A percentile compares a stretch with the other conserved stretches of the same genome.
phyloP scores from a whole-genome alignment of 805 yeast species.

The Wickerhamiella occidentalis region DNA sequence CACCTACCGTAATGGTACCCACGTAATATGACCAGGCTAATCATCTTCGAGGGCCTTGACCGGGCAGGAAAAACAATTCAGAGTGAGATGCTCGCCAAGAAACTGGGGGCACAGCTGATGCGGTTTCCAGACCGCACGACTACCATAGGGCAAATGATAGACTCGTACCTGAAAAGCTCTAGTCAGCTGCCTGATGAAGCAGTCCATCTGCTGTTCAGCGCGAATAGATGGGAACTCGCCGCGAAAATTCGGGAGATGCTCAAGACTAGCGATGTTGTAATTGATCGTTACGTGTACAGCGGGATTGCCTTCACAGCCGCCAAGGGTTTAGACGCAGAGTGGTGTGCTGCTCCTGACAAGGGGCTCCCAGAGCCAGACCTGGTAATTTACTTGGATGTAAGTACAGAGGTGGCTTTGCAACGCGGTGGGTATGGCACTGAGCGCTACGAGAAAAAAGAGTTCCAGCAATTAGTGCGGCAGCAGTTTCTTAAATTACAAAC shows the following conservation, averaged over 20 bases:
- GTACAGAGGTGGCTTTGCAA: constrained; percentile 32
- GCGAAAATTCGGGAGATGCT: constrained; percentile 36
- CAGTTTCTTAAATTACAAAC: constrained; percentile 37
- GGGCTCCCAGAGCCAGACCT: constrained; percentile 84
- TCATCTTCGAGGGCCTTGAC: constrained; percentile 86
- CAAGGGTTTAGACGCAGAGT: constrained; percentile 54
- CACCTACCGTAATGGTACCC: too few relatives aligned
- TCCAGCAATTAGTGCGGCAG: constrained; percentile 59
- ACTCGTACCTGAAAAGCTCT: constrained; percentile 45
- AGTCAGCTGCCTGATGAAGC: constrained; percentile 60
- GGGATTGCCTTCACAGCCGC: constrained; percentile 91
- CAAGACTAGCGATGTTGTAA: constrained; percentile 47
- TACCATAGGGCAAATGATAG: constrained; percentile 63
- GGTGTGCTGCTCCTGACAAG: constrained; percentile 73
- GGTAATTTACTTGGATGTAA: constrained; percentile 60
- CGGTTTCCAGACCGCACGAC: constrained; percentile 89
- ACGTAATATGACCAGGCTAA: constrained; percentile 50
- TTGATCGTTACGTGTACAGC: constrained; percentile 84
- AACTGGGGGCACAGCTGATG: constrained; percentile 36
- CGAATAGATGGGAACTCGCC: constrained; percentile 85
- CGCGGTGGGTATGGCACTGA: constrained; percentile 91
- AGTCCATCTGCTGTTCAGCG: constrained; percentile 77
- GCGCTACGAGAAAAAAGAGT: constrained; percentile 63
- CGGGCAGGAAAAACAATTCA: constrained; percentile 93
- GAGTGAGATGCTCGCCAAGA: constrained; percentile 31